Base-by-base conservation (phyloP, 129 eudicot genomes). In the Chrysanthemum lavandulifolium region DNA sequence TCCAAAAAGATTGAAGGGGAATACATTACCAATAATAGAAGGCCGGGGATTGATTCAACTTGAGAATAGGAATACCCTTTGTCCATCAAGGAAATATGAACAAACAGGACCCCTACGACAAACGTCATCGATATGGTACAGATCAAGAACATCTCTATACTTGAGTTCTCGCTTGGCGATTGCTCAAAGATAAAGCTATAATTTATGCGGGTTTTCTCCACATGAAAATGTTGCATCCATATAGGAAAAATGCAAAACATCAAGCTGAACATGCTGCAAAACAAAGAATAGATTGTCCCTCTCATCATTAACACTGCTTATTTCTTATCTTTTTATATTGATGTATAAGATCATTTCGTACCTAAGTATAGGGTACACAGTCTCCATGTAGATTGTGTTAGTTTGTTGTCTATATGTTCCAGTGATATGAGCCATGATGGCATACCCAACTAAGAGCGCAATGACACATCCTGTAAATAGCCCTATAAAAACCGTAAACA, bases 341-440 rank as follows among this genome's bases (percentile, higher is more conserved):
- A 64, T 51, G 54, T 65, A 53, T 40, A 40, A 7, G 47, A 40
- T 27, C 14, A 13, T 1, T 74, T 23, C 85, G 76, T 95, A 89
- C 97, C 99, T 95, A 49, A 91, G 89, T 25, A 95, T 83, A 50
- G 99, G 99, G 55, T 90, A 95, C 19, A 95, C 99, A 9, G 99
- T 95, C 83, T 91, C 99, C 99, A 95, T 91, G 92, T 95, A 95
- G 61, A 90, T 76, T 49, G 90, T 72, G 72, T 95, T 86, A 14
- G 91, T 81, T 68, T 86, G 82, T 71, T 90, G 82, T 68, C 81
- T 82, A 48, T 88, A 95, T 85, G 87, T 86, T 76, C 97, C 97
- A 10, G 89, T 79, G 13, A 80, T 78, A 73, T 86, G 99, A 40
- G 99, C 99, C 90, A 91, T 83, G 72, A 95, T 91, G 4, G 70